phyloP scores from a whole-genome alignment of 768 basidiomycete genomes.

The Phylloporus rhodoxanthus region DNA sequence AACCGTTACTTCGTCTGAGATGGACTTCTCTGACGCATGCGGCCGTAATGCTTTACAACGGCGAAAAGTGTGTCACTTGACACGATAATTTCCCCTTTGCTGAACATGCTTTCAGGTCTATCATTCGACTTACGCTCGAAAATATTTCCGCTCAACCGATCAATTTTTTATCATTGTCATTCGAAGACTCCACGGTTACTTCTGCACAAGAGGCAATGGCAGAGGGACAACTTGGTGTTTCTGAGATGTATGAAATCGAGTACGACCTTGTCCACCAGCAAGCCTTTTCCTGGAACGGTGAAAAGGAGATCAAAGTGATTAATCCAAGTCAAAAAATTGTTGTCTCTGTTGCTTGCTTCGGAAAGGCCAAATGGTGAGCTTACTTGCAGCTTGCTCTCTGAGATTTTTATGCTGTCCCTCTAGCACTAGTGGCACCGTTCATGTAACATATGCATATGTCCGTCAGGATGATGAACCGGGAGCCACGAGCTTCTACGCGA shows the following conservation, averaged over 20 bases:
- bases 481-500: conserved; percentile 64
- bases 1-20: conserved; percentile 82
- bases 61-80: conserved; percentile 64
- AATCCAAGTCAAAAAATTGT: conserved; percentile 65
- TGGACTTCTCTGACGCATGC: conserved; percentile 89
- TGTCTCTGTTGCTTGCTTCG: conserved; percentile 68
- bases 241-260: conserved; percentile 88
- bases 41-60: conserved; percentile 91
- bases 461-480: conserved; percentile 36
- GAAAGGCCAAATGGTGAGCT: conserved; percentile 88
- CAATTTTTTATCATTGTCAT: conserved; percentile 79
- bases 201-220: conserved; percentile 70
- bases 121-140: conserved; percentile 80
- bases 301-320: conserved; percentile 44
- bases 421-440: conserved; percentile 74
- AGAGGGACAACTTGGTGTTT: conserved; percentile 75
- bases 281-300: conserved; percentile 67
- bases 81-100: neutral
- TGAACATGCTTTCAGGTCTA: conserved; percentile 48
- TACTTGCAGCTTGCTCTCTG: neutral
- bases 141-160: conserved; percentile 80
- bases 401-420: conserved; percentile 1
- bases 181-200: conserved; percentile 84
- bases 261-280: conserved; percentile 70
- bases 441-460: conserved; percentile 76